phyloP scores from a whole-genome alignment of 345 rosid species.

The Acer yangbiense region DNA sequence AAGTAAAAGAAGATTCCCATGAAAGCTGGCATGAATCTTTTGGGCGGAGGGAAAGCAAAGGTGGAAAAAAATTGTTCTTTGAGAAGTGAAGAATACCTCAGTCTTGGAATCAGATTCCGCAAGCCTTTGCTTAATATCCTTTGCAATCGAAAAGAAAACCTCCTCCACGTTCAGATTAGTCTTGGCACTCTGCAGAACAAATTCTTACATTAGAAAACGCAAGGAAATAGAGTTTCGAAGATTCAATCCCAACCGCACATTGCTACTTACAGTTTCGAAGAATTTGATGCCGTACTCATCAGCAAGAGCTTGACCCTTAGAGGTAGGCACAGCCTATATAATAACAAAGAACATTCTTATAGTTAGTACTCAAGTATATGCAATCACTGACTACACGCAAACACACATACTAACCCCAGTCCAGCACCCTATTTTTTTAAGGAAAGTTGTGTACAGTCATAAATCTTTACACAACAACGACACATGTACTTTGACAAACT shows the following conservation, averaged over 20 bases:
- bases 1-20: neutral
- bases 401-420: neutral
- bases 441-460: neutral
- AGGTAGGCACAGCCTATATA: slow-evolving; percentile 69
- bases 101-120: slow-evolving; percentile 52
- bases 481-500: neutral
- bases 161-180: slow-evolving; percentile 65
- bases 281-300: slow-evolving; percentile 83
- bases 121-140: slow-evolving; percentile 59
- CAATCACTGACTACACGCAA: neutral
- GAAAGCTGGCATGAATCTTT: neutral
- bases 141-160: slow-evolving; percentile 63
- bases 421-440: neutral
- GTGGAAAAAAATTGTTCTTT: neutral
- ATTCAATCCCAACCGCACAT: neutral
- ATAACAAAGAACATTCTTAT: slow-evolving; percentile 7
- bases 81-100: slow-evolving; percentile 36
- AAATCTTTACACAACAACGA: neutral
- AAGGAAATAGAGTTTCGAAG: neutral
- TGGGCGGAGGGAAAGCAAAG: neutral
- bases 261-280: slow-evolving; percentile 67
- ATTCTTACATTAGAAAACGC: neutral
- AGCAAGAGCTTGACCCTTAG: slow-evolving; percentile 87
- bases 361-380: neutral
- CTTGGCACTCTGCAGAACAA: slow-evolving; percentile 55